phyloP scores from a whole-genome alignment of 169 alveolate species.

The Cryptosporidium ryanae region DNA sequence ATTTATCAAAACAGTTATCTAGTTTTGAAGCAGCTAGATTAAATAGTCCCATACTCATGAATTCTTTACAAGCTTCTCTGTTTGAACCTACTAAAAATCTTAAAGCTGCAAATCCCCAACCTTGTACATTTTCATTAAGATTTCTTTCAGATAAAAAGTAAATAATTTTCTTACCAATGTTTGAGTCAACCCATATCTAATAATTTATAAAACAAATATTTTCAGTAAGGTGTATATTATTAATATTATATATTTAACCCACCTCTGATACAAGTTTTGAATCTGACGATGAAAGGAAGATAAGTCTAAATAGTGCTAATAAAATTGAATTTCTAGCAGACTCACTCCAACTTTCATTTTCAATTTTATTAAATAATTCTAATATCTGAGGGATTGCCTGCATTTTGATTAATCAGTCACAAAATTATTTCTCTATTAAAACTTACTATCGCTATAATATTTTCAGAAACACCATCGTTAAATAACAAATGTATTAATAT shows the following conservation, averaged over 20 bases:
- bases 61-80: constrained; percentile 44
- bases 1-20: constrained; percentile 24
- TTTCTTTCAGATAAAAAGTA: constrained; percentile 13
- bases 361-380: constrained; percentile 14
- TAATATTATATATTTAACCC: neutral
- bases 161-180: constrained; percentile 40
- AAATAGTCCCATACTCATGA: constrained; percentile 44
- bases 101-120: constrained; percentile 75
- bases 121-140: constrained; percentile 42
- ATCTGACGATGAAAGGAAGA: constrained; percentile 64
- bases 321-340: constrained; percentile 27
- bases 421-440: neutral
- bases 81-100: constrained; percentile 57
- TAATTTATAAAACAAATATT: neutral
- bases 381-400: constrained; percentile 51
- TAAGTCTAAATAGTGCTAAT: constrained; percentile 42
- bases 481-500: constrained; percentile 29
- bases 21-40: constrained; percentile 38
- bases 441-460: constrained; percentile 46
- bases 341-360: neutral
- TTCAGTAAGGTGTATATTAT: neutral
- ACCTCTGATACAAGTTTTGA: constrained; percentile 49
- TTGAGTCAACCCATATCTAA: constrained; percentile 55
- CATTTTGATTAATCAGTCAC: neutral
- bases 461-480: constrained; percentile 63